Evolutionary conservation across 2,329 filamentous ascomycete genomes (phyloP), one percentile per base, ranked within the genome.

Genomic region (Neonectria sp.): DNA sequence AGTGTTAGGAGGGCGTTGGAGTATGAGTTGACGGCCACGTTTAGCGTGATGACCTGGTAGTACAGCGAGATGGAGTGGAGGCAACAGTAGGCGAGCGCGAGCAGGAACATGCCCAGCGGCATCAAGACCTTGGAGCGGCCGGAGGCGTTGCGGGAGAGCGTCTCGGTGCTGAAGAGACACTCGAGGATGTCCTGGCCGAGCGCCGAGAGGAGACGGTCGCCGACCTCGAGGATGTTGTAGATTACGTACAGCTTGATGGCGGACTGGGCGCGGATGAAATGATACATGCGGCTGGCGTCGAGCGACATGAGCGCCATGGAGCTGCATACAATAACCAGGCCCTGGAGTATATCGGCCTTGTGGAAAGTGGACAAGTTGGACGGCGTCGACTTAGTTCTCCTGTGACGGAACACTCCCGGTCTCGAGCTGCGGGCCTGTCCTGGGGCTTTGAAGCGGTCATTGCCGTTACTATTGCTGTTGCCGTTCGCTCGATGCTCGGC

Each of bases 161-260:
- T 97, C 82, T 99, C 96, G 25, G 92, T 89, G 60, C 95, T 98
- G 80, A 98, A 97, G 1, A 99, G 87, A 75, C 95, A 98, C 80
- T 99, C 96, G 6, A 98, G 89, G 1, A 99, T 93, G 80, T 99
- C 97, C 80, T 99, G 97, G 0, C 96, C 96, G 3, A 99, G 86
- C 0, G 96, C 95, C 0, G 94, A 94, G 33, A 98, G 89, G 0
- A 99, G 87, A 8, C 95, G 92, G 80, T 99, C 96, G 60, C 93
- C 93, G 2, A 97, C 93, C 82, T 99, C 96, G 6, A 99, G 89
- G 37, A 98, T 93, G 77, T 99, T 99, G 85, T 97, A 99, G 62
- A 99, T 98, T 66, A 99, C 96, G 79, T 99, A 99, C 12, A 99
- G 88, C 79, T 99, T 99, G 83, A 99, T 98, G 8, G 95, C 95